A percentile compares a stretch with the other conserved stretches of the same genome.
phyloP scores from a whole-genome alignment of 805 yeast genomes.

The Metschnikowia colocasiae region DNA sequence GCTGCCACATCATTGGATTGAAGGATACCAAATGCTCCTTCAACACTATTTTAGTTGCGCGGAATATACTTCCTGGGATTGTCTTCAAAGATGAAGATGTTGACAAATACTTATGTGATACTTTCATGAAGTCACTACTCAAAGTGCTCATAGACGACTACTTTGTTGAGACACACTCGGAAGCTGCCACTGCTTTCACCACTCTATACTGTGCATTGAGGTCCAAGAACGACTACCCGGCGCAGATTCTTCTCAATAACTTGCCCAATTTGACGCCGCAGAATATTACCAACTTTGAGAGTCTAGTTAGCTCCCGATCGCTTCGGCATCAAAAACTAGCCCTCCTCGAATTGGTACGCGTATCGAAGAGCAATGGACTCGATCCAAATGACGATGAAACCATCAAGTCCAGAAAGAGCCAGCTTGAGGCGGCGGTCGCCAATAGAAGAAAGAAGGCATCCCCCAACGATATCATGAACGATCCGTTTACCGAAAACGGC shows the following conservation, averaged over 20 bases:
- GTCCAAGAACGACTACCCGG: slow-evolving; percentile 65
- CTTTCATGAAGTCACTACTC: slow-evolving; percentile 66
- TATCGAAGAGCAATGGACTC: slow-evolving; percentile 44
- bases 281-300: slow-evolving; percentile 62
- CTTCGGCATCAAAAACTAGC: slow-evolving; percentile 78
- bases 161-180: slow-evolving; percentile 82
- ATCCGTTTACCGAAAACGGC: slow-evolving; percentile 68
- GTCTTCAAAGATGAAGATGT: slow-evolving; percentile 69
- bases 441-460: slow-evolving; percentile 46
- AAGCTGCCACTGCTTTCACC: slow-evolving; percentile 86
- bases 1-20: slow-evolving; percentile 73
- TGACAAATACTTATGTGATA: slow-evolving; percentile 62
- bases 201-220: slow-evolving; percentile 72
- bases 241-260: slow-evolving; percentile 50
- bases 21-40: slow-evolving; percentile 91
- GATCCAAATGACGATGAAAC: slow-evolving; percentile 28
- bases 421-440: slow-evolving; percentile 44
- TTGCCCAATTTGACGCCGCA: slow-evolving; percentile 55
- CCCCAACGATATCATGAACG: slow-evolving; percentile 56
- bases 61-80: slow-evolving; percentile 68
- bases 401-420: slow-evolving; percentile 50
- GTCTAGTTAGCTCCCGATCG: slow-evolving; percentile 57
- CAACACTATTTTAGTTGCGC: slow-evolving; percentile 77
- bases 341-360: slow-evolving; percentile 69
- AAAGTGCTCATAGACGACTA: slow-evolving; percentile 68